A percentile compares a stretch with the other conserved stretches of the same genome.
phyloP scores from a whole-genome alignment of 805 yeast genomes.

The Lipomyces oligophaga region DNA sequence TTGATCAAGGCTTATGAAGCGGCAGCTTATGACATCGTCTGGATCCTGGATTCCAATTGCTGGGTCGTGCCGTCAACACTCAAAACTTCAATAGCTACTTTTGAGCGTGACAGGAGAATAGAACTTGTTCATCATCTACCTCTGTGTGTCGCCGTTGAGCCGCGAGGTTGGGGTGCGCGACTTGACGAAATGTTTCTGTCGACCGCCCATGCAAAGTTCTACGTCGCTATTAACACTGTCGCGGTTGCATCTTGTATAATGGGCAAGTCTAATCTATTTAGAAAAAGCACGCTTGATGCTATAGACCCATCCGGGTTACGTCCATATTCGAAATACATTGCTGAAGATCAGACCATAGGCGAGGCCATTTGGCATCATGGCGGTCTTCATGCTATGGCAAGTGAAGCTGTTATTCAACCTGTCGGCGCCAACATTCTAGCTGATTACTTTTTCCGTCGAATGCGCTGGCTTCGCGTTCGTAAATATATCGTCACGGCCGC shows the following conservation, averaged over 20 bases:
- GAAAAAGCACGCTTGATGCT: constrained; percentile 54
- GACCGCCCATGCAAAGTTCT: constrained; percentile 82
- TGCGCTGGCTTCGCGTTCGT: constrained; percentile 81
- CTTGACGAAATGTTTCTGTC: constrained; percentile 81
- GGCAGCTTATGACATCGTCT: constrained; percentile 68
- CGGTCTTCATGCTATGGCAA: constrained; percentile 71
- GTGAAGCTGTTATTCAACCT: constrained; percentile 79
- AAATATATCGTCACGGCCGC: constrained; percentile 85
- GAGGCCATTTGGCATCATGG: constrained; percentile 70
- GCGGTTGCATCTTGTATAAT: constrained; percentile 84
- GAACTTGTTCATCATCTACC: constrained; percentile 81
- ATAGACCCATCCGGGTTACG: constrained; percentile 48
- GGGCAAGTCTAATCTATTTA: constrained; percentile 80
- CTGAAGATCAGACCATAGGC: constrained; percentile 91
- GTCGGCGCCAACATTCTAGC: constrained; percentile 41
- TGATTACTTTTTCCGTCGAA: constrained; percentile 65
- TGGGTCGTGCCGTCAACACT: constrained; percentile 68
- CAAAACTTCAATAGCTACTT: constrained; percentile 52
- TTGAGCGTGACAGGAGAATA: constrained; percentile 43
- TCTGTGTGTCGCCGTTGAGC: constrained; percentile 40
- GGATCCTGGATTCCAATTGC: constrained; percentile 85
- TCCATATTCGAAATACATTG: constrained; percentile 74
- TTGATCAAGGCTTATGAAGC: constrained; percentile 70
- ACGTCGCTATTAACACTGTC: constrained; percentile 68
- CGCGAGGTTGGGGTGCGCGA: constrained; percentile 54